These are phyloP conservation scores for Ophiognomonia clavigignenti-juglandacearum DNA, from an alignment of 2,329 filamentous ascomycete genomes.

Conservation along the genomic window DNA sequence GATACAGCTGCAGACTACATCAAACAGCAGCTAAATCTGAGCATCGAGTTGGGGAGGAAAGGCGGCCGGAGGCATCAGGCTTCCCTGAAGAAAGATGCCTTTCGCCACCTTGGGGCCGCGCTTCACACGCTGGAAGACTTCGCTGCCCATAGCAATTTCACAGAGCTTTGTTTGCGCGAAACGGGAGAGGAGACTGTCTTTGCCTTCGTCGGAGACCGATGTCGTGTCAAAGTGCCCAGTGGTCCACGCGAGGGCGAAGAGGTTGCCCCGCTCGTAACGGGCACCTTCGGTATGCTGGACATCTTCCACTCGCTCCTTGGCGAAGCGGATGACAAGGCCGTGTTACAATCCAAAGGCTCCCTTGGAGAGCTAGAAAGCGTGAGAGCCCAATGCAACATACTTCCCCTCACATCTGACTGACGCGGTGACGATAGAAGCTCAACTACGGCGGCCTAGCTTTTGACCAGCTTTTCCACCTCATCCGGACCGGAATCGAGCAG, in stretches of 20 bases:
- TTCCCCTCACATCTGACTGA: too few species aligned
- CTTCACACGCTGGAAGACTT: constrained; percentile 51
- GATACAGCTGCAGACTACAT: constrained; percentile 26
- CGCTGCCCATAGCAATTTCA: constrained; percentile 50
- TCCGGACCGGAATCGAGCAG: constrained; percentile 22
- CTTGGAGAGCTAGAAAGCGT: constrained; percentile 23
- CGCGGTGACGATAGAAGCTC: constrained; percentile 16
- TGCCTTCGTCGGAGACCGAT: constrained; percentile 42
- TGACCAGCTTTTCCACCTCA: constrained; percentile 25
- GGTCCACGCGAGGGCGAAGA: constrained; percentile 28
- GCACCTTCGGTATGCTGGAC: constrained; percentile 42
- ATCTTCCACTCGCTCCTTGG: constrained; percentile 28
- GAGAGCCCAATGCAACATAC: too few species aligned
- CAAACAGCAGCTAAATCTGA: constrained; percentile 21
- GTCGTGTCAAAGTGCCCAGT: constrained; percentile 24
- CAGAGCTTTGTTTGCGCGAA: constrained; percentile 46
- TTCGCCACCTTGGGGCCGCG: constrained; percentile 40
- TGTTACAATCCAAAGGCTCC: constrained; percentile 24
- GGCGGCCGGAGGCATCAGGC: constrained; percentile 16
- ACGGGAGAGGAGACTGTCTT: constrained; percentile 47
- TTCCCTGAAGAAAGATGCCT: constrained; percentile 20
- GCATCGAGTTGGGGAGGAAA: constrained; percentile 22
- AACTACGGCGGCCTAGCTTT: constrained; percentile 24
- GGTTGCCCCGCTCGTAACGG: constrained; percentile 47
- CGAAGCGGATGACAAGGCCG: constrained; percentile 27